These are phyloP conservation scores for Sequoia sempervirens DNA, from an alignment of 75 land plant species.

Conservation along the genomic window DNA sequence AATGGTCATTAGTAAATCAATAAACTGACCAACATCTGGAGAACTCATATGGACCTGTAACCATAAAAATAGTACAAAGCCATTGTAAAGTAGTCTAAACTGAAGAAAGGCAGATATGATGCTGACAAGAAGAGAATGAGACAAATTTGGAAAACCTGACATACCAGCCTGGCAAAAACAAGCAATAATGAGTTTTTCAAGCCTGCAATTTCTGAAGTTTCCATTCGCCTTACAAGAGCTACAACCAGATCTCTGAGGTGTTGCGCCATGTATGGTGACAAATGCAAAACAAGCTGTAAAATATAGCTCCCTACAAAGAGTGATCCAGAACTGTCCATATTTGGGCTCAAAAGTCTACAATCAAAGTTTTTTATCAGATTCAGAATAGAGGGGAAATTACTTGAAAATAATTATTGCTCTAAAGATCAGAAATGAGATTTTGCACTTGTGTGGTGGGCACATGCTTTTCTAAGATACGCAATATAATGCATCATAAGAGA, in stretches of 20 bases:
- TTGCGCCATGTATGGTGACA: slow-evolving; percentile 70
- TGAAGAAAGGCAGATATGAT: neutral
- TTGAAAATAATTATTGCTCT: neutral
- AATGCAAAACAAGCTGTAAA: slow-evolving; percentile 77
- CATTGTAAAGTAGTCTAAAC: neutral
- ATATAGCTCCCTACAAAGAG: slow-evolving; percentile 85
- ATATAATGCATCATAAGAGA: neutral
- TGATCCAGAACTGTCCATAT: slow-evolving; percentile 82
- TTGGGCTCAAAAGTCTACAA: slow-evolving; percentile 84
- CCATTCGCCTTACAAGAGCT: slow-evolving; percentile 82
- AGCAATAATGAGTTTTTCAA: slow-evolving; percentile 72
- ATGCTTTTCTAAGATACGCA: neutral
- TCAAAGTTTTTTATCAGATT: neutral
- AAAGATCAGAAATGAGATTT: neutral
- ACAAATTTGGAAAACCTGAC: neutral
- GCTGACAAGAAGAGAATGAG: neutral
- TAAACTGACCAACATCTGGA: slow-evolving; percentile 71
- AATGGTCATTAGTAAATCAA: slow-evolving; percentile 52
- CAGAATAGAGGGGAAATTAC: neutral
- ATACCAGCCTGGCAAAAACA: slow-evolving; percentile 91
- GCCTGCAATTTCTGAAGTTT: slow-evolving; percentile 59
- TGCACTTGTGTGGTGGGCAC: neutral
- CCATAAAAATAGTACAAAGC: neutral
- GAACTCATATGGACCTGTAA: slow-evolving; percentile 87
- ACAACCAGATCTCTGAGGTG: slow-evolving; percentile 74